A percentile compares a stretch with the other conserved stretches of the same genome.
These are phyloP conservation scores for Amaranthus cruentus DNA, from an alignment of 148 eudicot genomes.

Conservation along the genomic window DNA sequence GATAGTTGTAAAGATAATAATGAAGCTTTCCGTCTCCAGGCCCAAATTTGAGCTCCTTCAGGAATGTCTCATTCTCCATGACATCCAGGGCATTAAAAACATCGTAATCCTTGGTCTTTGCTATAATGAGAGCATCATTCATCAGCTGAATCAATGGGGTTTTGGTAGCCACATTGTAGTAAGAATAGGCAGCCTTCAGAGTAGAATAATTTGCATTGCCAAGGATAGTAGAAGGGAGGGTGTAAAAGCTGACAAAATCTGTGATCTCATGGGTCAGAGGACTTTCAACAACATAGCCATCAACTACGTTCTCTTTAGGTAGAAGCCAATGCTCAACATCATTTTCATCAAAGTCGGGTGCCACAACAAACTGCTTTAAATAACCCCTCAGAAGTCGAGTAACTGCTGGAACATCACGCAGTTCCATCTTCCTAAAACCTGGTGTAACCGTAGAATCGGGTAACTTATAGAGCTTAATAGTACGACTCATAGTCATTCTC, in stretches of 20 bases:
- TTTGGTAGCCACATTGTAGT: slow-evolving; percentile 73
- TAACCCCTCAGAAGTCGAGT: slow-evolving; percentile 70
- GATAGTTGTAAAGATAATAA: slow-evolving; percentile 85
- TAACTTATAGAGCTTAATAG: slow-evolving; percentile 79
- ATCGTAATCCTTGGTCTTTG: slow-evolving; percentile 69
- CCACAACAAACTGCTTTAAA: slow-evolving; percentile 60
- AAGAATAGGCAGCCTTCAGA: slow-evolving; percentile 83
- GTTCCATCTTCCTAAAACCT: slow-evolving; percentile 89
- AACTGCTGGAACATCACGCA: slow-evolving; percentile 80
- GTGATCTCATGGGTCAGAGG: slow-evolving; percentile 74
- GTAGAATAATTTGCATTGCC: slow-evolving; percentile 61
- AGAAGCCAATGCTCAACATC: slow-evolving; percentile 95
- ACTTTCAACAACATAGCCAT: slow-evolving; percentile 77
- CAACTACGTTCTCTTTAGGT: slow-evolving; percentile 69
- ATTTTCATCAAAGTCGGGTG: slow-evolving; percentile 78
- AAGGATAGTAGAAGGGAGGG: slow-evolving; percentile 73
- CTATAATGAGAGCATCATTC: slow-evolving; percentile 81
- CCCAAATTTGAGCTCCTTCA: slow-evolving; percentile 86
- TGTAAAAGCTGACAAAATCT: slow-evolving; percentile 89
- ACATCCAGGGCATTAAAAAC: slow-evolving; percentile 88
- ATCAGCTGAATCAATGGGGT: slow-evolving; percentile 81
- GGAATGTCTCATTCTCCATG: slow-evolving; percentile 74
- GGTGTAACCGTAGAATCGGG: slow-evolving; percentile 67
- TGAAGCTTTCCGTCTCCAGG: slow-evolving; percentile 97
- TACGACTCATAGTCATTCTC: slow-evolving; percentile 92